Conservation (phyloP, 306 rosid genomes). For the Vigna angularis region DNA sequence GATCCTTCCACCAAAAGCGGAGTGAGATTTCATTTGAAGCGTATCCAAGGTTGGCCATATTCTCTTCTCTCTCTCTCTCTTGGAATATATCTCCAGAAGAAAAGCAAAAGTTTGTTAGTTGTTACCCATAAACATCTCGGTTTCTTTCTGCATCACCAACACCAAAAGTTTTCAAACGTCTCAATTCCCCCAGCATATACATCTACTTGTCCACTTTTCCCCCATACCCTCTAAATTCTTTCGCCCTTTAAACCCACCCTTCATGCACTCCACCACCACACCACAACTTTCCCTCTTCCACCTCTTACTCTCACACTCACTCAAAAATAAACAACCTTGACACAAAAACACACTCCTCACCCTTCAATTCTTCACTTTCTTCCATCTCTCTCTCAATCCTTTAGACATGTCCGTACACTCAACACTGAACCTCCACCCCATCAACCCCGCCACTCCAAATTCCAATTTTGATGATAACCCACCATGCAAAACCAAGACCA, state of each 20-base stretch:
- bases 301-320: neutral
- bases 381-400: neutral
- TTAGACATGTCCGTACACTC: constrained; percentile 45
- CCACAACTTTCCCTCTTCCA: neutral
- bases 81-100: constrained; percentile 38
- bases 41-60: constrained; percentile 39
- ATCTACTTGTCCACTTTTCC: constrained; percentile 39
- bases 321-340: constrained; percentile 13
- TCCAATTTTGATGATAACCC: constrained; percentile 40
- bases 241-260: constrained; percentile 7
- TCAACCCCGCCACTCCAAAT: constrained; percentile 38
- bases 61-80: constrained; percentile 16
- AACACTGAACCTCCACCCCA: constrained; percentile 28
- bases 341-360: neutral
- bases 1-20: constrained; percentile 44
- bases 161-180: constrained; percentile 40
- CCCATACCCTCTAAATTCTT: constrained; percentile 6
- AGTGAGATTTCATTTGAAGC: constrained; percentile 20
- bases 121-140: constrained; percentile 33
- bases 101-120: constrained; percentile 41
- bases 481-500: constrained; percentile 39
- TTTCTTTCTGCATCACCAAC: constrained; percentile 32
- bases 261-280: constrained; percentile 31
- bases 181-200: constrained; percentile 29
- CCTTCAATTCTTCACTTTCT: neutral